Evolutionary conservation across 1,284 basidiomycete species (phyloP), one percentile per base, ranked within the genome.

Genomic region (Microstroma glucosiphilum): DNA sequence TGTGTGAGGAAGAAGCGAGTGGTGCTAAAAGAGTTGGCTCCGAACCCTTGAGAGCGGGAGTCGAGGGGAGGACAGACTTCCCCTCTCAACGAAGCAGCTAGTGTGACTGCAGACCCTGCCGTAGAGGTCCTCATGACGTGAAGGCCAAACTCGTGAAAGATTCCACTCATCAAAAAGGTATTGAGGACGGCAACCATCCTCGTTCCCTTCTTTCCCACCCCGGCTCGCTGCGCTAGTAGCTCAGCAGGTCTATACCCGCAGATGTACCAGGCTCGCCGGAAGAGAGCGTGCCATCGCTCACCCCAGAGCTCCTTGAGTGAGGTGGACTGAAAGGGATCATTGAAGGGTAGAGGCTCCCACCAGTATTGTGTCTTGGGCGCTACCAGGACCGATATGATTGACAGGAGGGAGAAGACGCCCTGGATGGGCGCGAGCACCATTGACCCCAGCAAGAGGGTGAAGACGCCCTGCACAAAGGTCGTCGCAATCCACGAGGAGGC

Each of bases 261-360:
- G 15, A 26, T 19, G 21, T 54, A 13, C 21, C 25, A 54, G 6
- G 51, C 26, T 15, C 51, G 19, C 21, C 51, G 19, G 12, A 70
- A 63, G 19, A 57, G 54, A 42, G 68, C 64, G 26, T 70, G 69
- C 67, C 69, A 70, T 1, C 67, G 59, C n/a, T 59, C 42, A 6
- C 55, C 37, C 69, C 69, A 70, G 17, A 70, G 57, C 0, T 66
- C 55, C 0, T 40, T 17, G 6, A 68, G 59, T 25, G 69, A 70
- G 0, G 69, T 64, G 1, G 66, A 56, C 2, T 54, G 15, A 58
- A 55, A 62, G 6, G 69, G 66, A 12, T 6, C 2, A 4, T 26
- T 11, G 25, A 64, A 53, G 3, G 64, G 54, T 0, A 59, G 61
- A 7, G 69, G 67, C 23, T 64, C 56, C 69, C 69, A 70, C 17